Percentiles rank a stretch among this genome's conserved stretches.
phyloP scores from a whole-genome alignment of 106 monocot genomes.

The Dendrobium nobile region DNA sequence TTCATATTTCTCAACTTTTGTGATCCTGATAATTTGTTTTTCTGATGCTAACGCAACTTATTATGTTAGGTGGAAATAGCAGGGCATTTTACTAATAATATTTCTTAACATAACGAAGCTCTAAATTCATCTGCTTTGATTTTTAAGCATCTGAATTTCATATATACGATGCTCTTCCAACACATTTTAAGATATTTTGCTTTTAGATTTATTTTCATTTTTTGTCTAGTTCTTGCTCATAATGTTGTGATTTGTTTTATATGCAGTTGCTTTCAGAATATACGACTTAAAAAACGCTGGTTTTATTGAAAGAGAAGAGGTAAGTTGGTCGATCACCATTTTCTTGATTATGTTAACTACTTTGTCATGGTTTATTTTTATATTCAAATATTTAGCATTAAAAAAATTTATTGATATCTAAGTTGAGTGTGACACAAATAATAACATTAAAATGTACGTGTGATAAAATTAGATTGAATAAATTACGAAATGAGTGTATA shows the following conservation, averaged over 20 bases:
- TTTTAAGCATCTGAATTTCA: background rate
- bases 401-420: background rate
- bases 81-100: background rate
- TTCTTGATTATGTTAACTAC: background rate
- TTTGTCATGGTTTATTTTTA: background rate
- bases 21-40: background rate
- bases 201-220: background rate
- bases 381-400: background rate
- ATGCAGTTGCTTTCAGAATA: slow-evolving; percentile 63
- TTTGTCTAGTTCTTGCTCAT: background rate
- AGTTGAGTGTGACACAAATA: background rate
- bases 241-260: background rate
- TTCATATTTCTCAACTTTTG: background rate
- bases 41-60: background rate
- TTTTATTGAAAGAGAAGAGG: slow-evolving; percentile 52
- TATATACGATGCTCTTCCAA: background rate
- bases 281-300: slow-evolving; percentile 62
- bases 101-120: background rate
- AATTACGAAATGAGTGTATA: background rate
- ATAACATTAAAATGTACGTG: background rate
- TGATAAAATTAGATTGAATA: background rate
- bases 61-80: background rate
- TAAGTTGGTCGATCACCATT: background rate
- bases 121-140: background rate
- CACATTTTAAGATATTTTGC: background rate